A percentile compares a stretch with the other conserved stretches of the same genome.
phyloP scores from a whole-genome alignment of 805 yeast species.

The Sungouiozyma ichnusensis region DNA sequence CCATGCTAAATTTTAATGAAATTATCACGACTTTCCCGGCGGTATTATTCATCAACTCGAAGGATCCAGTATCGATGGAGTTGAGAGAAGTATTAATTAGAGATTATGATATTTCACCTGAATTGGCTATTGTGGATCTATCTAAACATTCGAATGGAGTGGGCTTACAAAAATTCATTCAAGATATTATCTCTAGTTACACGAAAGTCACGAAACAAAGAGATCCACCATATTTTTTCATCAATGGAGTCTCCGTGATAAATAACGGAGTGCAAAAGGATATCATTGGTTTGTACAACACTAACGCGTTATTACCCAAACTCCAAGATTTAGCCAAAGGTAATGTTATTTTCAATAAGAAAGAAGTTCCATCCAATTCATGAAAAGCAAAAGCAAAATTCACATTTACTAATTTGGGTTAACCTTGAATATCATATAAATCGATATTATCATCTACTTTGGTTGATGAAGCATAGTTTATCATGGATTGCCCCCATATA shows the following conservation, averaged over 20 bases:
- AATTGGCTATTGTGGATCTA: constrained; percentile 61
- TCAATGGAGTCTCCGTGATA: constrained; percentile 18
- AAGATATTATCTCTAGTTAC: background rate
- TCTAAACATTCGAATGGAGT: constrained; percentile 66
- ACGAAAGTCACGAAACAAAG: background rate
- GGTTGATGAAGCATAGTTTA: constrained; percentile 10
- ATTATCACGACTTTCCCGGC: constrained; percentile 53
- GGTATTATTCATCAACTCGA: constrained; percentile 37
- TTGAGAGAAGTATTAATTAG: constrained; percentile 52
- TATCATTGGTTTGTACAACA: constrained; percentile 8
- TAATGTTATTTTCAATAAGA: constrained; percentile 11
- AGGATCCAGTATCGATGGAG: constrained; percentile 59
- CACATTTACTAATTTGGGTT: too few relatives aligned
- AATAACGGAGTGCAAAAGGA: constrained; percentile 9
- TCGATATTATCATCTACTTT: constrained; percentile 1
- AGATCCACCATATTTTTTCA: constrained; percentile 15
- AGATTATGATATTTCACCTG: constrained; percentile 59
- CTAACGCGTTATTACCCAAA: constrained; percentile 9
- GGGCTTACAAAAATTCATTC: constrained; percentile 56
- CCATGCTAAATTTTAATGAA: constrained; percentile 29
- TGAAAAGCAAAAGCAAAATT: constrained; percentile 1
- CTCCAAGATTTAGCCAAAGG: constrained; percentile 11
- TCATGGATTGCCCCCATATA: constrained; percentile 47
- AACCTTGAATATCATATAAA: constrained; percentile 6
- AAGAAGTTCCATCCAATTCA: constrained; percentile 17